phyloP scores from a whole-genome alignment of 2,329 filamentous ascomycete species.

The Sclerotinia nivalis region DNA sequence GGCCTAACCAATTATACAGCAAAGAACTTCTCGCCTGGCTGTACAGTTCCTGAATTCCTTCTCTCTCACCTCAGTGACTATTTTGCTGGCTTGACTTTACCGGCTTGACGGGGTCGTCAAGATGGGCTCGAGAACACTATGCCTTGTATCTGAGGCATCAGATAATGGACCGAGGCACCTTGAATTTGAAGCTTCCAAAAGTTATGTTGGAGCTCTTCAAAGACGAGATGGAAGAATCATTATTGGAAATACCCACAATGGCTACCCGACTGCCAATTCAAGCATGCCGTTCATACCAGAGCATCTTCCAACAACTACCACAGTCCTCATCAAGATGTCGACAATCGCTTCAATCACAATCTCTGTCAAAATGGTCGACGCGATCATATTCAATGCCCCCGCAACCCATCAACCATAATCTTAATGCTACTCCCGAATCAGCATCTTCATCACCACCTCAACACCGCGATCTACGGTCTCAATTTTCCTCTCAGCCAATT shows the following conservation, averaged over 20 bases:
- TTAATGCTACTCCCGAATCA: constrained; percentile 3
- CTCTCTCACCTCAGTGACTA: not conserved
- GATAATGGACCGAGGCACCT: not conserved
- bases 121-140: not conserved
- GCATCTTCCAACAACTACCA: not conserved
- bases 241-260: not conserved
- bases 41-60: rapidly evolving
- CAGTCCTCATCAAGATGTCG: not conserved
- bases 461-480: constrained; percentile 34
- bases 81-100: not conserved
- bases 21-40: not conserved
- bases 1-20: not conserved
- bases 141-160: not conserved
- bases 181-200: not conserved
- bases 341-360: not conserved
- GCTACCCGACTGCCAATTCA: not conserved
- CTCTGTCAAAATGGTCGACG: not conserved
- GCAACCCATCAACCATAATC: not conserved
- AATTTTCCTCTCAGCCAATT: constrained; percentile 30
- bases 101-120: not conserved
- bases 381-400: constrained; percentile 19
- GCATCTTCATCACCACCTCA: not conserved
- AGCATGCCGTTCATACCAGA: not conserved
- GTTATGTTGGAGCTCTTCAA: not conserved
- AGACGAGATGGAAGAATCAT: not conserved